Evolutionary conservation across 768 basidiomycete genomes (phyloP).

Genomic region (Kwoniella europaea): DNA sequence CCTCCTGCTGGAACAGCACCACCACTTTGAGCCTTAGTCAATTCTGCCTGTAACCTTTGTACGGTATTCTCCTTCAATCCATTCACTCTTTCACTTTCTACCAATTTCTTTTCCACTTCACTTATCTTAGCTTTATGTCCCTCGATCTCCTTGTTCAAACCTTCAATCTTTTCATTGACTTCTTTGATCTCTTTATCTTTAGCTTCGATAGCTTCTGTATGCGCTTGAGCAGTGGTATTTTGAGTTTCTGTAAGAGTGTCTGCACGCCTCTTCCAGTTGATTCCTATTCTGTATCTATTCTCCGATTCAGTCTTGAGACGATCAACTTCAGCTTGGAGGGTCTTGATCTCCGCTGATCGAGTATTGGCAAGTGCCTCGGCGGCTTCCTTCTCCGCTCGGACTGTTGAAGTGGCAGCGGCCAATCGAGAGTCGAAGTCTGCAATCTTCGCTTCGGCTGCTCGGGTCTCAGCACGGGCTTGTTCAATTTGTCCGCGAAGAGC

Average conservation of each 20-base stretch:
- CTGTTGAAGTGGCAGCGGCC: conserved; percentile 34
- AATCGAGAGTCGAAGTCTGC: conserved; percentile 42
- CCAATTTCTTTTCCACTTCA: conserved; percentile 42
- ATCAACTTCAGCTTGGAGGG: conserved; percentile 32
- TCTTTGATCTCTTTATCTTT: conserved; percentile 46
- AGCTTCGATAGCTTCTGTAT: conserved; percentile 22
- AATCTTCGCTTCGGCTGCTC: conserved; percentile 38
- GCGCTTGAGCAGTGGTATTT: conserved; percentile 15
- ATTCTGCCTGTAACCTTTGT: conserved; percentile 41
- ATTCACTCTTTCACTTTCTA: conserved; percentile 24
- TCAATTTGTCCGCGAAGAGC: conserved; percentile 46
- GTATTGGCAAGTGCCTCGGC: conserved; percentile 41
- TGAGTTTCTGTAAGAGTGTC: conserved; percentile 32
- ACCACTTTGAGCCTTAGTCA: conserved; percentile 30
- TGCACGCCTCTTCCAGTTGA: conserved; percentile 41
- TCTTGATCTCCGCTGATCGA: conserved; percentile 38
- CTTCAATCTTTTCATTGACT: conserved; percentile 18
- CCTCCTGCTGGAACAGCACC: conserved; percentile 2
- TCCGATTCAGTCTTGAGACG: conserved; percentile 34
- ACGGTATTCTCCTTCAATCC: conserved; percentile 42
- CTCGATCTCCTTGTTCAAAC: conserved; percentile 32
- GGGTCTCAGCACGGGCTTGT: conserved; percentile 39
- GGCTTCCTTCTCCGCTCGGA: conserved; percentile 44
- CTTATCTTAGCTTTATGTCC: conserved; percentile 29
- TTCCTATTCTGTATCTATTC: conserved; percentile 35